Evolutionary conservation across 1,284 basidiomycete species (phyloP).

Genomic region (Mycena sp.): DNA sequence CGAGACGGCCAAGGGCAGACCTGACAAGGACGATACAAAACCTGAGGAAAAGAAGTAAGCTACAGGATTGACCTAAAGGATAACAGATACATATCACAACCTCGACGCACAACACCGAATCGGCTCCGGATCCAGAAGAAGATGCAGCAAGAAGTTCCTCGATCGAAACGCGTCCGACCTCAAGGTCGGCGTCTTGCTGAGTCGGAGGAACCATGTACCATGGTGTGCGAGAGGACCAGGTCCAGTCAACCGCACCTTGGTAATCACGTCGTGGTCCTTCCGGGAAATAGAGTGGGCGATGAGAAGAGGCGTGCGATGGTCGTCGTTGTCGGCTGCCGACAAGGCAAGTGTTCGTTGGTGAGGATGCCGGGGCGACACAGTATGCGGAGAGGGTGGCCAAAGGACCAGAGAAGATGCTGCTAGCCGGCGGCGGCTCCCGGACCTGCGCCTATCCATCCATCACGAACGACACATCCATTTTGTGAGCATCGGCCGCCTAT

Average conservation of each 20-base stretch:
- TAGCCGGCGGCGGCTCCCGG: neutral
- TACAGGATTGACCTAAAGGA: too few species aligned
- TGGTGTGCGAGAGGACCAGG: neutral
- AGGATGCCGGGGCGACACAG: neutral
- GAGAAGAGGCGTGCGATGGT: neutral
- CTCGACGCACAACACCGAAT: neutral
- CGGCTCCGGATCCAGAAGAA: neutral
- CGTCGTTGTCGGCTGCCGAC: too few species aligned
- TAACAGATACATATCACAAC: neutral
- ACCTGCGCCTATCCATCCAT: neutral
- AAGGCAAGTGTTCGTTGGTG: too few species aligned
- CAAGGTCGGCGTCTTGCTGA: constrained; percentile 4
- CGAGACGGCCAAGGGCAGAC: too few species aligned
- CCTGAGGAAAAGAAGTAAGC: too few species aligned
- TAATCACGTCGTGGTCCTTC: constrained; percentile 11
- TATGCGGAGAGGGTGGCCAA: neutral
- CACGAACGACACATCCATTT: neutral
- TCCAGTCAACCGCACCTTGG: constrained; percentile 9
- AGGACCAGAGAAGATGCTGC: too few species aligned
- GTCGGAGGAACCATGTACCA: constrained; percentile 14
- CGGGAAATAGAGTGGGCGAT: neutral
- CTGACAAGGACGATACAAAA: too few species aligned
- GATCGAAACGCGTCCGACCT: constrained; percentile 17
- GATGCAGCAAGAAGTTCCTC: constrained; percentile 1
- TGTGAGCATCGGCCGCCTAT: neutral